These are phyloP conservation scores for Aspergillus chevalieri DNA, from an alignment of 2,329 filamentous ascomycete genomes.

Conservation along the genomic window DNA sequence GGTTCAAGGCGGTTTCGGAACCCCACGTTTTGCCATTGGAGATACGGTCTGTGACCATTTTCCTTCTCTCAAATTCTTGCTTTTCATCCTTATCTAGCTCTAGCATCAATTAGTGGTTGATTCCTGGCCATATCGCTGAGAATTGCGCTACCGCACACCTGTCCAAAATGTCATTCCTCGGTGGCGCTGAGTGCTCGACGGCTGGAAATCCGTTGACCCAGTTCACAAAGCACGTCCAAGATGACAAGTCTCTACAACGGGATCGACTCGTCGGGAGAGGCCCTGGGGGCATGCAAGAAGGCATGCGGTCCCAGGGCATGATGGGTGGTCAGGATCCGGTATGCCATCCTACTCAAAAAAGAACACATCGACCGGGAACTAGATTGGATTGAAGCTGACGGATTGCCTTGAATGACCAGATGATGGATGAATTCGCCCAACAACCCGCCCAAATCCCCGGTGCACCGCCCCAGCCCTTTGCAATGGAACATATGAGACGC, in stretches of 20 bases:
- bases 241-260: conserved; percentile 90
- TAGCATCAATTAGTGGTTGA: not conserved
- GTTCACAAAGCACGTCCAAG: conserved; percentile 93
- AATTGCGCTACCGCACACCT: not conserved
- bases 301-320: conserved; percentile 68
- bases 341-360: conserved; percentile 5
- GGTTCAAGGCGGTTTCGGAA: conserved; percentile 14
- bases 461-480: conserved; percentile 52
- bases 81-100: not conserved
- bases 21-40: conserved; percentile 18
- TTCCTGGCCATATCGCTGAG: conserved; percentile 3
- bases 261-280: conserved; percentile 76
- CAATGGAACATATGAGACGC: conserved; percentile 61
- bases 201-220: conserved; percentile 93
- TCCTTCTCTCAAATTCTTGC: not conserved
- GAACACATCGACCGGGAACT: conserved; percentile 1
- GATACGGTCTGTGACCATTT: not conserved
- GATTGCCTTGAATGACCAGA: conserved; percentile 48
- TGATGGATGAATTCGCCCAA: conserved; percentile 91
- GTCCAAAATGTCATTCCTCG: conserved; percentile 80
- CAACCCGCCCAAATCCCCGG: conserved; percentile 60
- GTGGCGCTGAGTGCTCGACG: conserved; percentile 93
- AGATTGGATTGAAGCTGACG: not conserved
- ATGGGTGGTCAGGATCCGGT: conserved; percentile 70
- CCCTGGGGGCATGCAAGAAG: conserved; percentile 63